Conservation (phyloP, 768 basidiomycete species). For the Gloeopeniophorella convolvens region DNA sequence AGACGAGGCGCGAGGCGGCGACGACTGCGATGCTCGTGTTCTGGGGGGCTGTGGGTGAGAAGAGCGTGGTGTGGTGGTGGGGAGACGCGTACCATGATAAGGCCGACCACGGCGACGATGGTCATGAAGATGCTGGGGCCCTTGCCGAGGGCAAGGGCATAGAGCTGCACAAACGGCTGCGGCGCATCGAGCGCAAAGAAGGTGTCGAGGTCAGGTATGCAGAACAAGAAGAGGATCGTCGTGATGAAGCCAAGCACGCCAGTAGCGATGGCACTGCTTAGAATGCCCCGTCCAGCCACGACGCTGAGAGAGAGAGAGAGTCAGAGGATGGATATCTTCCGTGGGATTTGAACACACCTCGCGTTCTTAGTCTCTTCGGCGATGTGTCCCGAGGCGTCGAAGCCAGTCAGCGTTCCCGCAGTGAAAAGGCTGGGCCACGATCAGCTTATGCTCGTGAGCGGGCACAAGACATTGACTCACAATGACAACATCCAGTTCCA, state of each 20-base stretch:
- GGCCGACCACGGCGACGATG: slow-evolving; percentile 71
- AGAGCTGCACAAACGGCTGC: slow-evolving; percentile 88
- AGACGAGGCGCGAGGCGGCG: slow-evolving; percentile 82
- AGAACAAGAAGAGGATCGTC: slow-evolving; percentile 78
- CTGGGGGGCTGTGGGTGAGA: slow-evolving; percentile 30
- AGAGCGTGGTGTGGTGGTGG: neutral
- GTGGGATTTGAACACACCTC: slow-evolving; percentile 36
- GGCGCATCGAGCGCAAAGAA: slow-evolving; percentile 75
- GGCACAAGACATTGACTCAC: slow-evolving; percentile 35
- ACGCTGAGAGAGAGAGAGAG: slow-evolving; percentile 39
- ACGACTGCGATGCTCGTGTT: slow-evolving; percentile 86
- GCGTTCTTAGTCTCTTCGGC: slow-evolving; percentile 88
- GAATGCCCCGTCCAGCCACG: slow-evolving; percentile 75
- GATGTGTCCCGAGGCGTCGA: slow-evolving; percentile 84
- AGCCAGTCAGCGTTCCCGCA: slow-evolving; percentile 83
- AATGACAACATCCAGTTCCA: slow-evolving; percentile 94
- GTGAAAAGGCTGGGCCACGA: slow-evolving; percentile 62
- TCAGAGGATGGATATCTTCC: neutral
- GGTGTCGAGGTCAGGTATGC: slow-evolving; percentile 69
- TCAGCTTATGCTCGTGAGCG: neutral
- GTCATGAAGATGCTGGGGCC: slow-evolving; percentile 85
- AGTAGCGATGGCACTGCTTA: slow-evolving; percentile 70
- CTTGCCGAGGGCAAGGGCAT: slow-evolving; percentile 75
- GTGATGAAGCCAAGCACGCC: slow-evolving; percentile 75
- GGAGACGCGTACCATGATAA: slow-evolving; percentile 58